Conservation (phyloP, 306 rosid species). For the Ziziphus jujuba region DNA sequence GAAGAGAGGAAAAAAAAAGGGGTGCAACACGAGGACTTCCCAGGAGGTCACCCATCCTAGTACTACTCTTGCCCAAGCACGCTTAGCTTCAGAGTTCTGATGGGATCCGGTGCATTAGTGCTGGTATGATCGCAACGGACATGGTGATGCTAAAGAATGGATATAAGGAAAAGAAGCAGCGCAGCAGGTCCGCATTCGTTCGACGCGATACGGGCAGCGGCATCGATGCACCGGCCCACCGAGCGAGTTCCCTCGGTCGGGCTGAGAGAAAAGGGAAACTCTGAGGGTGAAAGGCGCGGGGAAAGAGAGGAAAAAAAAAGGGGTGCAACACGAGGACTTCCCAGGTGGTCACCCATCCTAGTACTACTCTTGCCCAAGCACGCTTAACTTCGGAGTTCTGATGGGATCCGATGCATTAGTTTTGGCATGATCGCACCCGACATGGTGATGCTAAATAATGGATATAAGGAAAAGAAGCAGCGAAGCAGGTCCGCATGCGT, state of each 20-base stretch:
- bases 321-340: conserved; percentile 1
- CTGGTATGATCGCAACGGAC: no score
- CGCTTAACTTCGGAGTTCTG: no score
- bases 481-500: no score
- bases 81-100: neutral
- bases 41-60: neutral
- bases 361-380: neutral
- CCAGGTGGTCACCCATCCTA: neutral
- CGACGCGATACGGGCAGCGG: neutral
- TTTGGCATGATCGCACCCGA: neutral
- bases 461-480: no score
- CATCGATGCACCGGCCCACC: neutral
- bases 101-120: neutral
- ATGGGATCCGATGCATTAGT: neutral
- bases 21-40: neutral
- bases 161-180: no score
- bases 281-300: neutral
- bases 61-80: neutral
- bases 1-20: neutral
- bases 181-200: no score
- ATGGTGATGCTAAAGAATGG: no score
- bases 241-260: no score
- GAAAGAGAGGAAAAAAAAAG: neutral
- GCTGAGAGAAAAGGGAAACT: neutral
- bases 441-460: no score